A percentile compares a stretch with the other conserved stretches of the same genome.
phyloP scores from a whole-genome alignment of 495 filamentous ascomycete species.

The Mytilinidion resinicola region DNA sequence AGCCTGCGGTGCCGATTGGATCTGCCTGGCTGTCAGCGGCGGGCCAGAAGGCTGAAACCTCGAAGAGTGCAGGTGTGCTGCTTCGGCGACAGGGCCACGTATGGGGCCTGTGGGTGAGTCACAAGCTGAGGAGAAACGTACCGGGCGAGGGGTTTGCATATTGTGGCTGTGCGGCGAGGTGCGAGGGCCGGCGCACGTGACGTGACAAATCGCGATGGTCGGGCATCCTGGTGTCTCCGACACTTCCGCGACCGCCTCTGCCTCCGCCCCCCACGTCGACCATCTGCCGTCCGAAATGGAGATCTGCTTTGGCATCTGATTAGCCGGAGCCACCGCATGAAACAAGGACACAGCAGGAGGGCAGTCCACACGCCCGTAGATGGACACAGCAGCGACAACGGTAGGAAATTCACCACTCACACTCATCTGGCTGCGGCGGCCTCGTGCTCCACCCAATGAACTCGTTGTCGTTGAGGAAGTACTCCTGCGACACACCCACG shows the following conservation, averaged over 20 bases:
- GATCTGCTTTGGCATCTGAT: constrained; percentile 17
- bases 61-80: background rate
- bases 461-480: constrained; percentile 10
- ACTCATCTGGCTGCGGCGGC: constrained; percentile 11
- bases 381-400: background rate
- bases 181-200: background rate
- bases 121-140: background rate
- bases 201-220: background rate
- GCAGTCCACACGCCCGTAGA: background rate
- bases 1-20: background rate
- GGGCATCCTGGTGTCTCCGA: background rate
- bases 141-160: background rate
- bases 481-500: constrained; percentile 9
- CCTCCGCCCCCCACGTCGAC: background rate
- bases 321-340: constrained; percentile 12
- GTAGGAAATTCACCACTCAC: constrained; percentile 14
- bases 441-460: constrained; percentile 3
- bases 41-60: constrained; percentile 21
- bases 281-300: constrained; percentile 12
- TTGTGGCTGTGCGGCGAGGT: background rate
- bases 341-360: background rate
- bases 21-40: background rate
- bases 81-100: background rate
- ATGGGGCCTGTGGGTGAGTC: background rate
- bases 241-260: background rate